Evolutionary conservation across 2,329 filamentous ascomycete species (phyloP).

Genomic region (Proliferodiscus dingleyae): DNA sequence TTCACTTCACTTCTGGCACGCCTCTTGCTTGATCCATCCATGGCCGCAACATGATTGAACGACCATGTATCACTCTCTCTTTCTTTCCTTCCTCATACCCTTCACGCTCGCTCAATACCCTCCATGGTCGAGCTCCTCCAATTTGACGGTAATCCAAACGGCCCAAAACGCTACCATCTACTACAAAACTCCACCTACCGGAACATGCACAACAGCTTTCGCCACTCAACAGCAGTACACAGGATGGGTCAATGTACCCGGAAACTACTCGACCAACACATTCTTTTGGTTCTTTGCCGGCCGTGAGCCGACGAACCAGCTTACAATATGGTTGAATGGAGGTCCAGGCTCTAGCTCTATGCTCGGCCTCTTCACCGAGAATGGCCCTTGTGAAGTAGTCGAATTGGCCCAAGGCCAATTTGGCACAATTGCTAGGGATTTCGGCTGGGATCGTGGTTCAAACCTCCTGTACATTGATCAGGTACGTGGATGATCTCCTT

Average conservation of each 20-base stretch:
- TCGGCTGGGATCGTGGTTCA: slow-evolving; percentile 60
- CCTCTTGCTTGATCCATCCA: slow-evolving; percentile 9
- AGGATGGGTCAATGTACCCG: slow-evolving; percentile 63
- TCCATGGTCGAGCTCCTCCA: too few relatives aligned
- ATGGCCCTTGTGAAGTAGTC: slow-evolving; percentile 50
- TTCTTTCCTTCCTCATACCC: slow-evolving; percentile 19
- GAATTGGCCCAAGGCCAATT: slow-evolving; percentile 44
- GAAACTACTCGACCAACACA: slow-evolving; percentile 44
- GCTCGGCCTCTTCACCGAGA: slow-evolving; percentile 58
- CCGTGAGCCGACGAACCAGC: slow-evolving; percentile 41
- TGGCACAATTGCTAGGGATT: slow-evolving; percentile 53
- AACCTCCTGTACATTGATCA: slow-evolving; percentile 52
- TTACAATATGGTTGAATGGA: slow-evolving; percentile 64
- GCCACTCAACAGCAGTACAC: slow-evolving; percentile 62
- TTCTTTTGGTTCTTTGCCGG: slow-evolving; percentile 46
- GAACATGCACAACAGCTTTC: slow-evolving; percentile 62
- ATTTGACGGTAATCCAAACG: slow-evolving; percentile 54
- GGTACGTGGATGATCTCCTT: slow-evolving; percentile 31
- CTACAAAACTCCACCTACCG: slow-evolving; percentile 57
- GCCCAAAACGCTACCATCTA: slow-evolving; percentile 59
- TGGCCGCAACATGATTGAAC: slow-evolving; percentile 25
- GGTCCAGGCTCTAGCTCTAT: slow-evolving; percentile 62
- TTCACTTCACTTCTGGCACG: neutral
- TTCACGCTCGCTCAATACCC: slow-evolving; percentile 33
- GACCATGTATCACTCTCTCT: slow-evolving; percentile 24